Evolutionary conservation across 140 eudicot species (phyloP).

Genomic region (Bidens hawaiensis): DNA sequence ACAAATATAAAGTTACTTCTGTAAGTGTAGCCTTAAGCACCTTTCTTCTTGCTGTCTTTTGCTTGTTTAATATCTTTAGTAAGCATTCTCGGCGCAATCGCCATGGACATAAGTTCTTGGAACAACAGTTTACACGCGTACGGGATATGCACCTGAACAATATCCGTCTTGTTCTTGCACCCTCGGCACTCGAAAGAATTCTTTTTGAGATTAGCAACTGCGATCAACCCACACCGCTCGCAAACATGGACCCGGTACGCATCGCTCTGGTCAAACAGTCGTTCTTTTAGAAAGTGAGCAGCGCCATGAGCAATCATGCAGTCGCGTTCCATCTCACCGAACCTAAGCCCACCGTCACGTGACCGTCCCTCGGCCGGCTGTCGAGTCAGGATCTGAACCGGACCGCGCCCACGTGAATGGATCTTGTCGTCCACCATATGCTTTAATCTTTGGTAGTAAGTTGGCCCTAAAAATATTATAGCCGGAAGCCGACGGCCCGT

Average conservation of each 20-base stretch:
- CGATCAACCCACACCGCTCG: constrained; percentile 86
- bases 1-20: not conserved
- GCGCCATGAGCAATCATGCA: constrained; percentile 73
- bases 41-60: constrained; percentile 68
- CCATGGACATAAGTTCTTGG: constrained; percentile 99
- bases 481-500: constrained; percentile 77
- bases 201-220: constrained; percentile 86
- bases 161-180: constrained; percentile 93
- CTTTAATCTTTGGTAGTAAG: constrained; percentile 76
- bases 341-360: constrained; percentile 98
- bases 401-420: constrained; percentile 87
- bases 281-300: constrained; percentile 90
- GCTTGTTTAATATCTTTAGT: constrained; percentile 72
- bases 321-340: constrained; percentile 4
- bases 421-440: constrained; percentile 89
- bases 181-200: constrained; percentile 92
- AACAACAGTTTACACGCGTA: constrained; percentile 93
- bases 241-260: constrained; percentile 94
- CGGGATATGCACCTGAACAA: constrained; percentile 94
- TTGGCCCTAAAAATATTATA: constrained; percentile 79
- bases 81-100: constrained; percentile 97
- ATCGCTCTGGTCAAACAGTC: constrained; percentile 92
- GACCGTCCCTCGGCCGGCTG: constrained; percentile 81
- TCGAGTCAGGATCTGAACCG: constrained; percentile 60
- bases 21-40: too few relatives aligned